Base-by-base conservation (phyloP, 148 eudicot genomes). In the Nepenthes mirabilis region DNA sequence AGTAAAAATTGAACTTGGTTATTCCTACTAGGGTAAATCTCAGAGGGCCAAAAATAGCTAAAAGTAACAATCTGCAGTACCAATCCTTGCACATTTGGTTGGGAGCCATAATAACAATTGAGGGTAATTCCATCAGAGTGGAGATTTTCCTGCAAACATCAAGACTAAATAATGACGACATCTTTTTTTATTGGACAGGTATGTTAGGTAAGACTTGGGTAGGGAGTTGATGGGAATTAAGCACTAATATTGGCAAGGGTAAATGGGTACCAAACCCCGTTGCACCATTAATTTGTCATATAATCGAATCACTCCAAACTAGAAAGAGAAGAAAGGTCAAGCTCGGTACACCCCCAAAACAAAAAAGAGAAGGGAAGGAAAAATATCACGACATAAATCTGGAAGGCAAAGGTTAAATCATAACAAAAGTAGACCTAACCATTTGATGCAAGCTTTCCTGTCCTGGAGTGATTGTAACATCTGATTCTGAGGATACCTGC, bases 11-110 rank as follows among this genome's bases (percentile, higher is more conserved):
- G 4, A 58, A 36, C 9, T 10, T 9, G 43, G 43, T 59, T 45
- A 71, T 47, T 52, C 14, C 35, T 58, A 61, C 58, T 54, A 10
- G 34, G 7, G 33, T n/a, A 14, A 52, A 23, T 14, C 51, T 55
- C 11, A 47, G 45, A 49, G 51, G 11, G 13, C 1, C 32, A 9
- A 58, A 51, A 4, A 52, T 2, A 56, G 33, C 61, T 36, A 33
- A 53, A 57, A 47, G 12, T 34, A 36, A 58, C 51, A 34, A 61
- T 45, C 61, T 6, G 35, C 34, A 70, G 61, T 74, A 86, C 97
- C 97, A 86, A 71, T 75, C 90, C 97, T 59, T 84, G 94, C 60
- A 80, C 82, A 58, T 77, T 82, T 51, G 74, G 94, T 43, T 85
- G 93, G 69, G 87, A 57, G 14, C 86, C 86, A 70, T 86, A 89